Evolutionary conservation across 2,329 filamentous ascomycete species (phyloP).

Genomic region (Pseudopyricularia javanii): DNA sequence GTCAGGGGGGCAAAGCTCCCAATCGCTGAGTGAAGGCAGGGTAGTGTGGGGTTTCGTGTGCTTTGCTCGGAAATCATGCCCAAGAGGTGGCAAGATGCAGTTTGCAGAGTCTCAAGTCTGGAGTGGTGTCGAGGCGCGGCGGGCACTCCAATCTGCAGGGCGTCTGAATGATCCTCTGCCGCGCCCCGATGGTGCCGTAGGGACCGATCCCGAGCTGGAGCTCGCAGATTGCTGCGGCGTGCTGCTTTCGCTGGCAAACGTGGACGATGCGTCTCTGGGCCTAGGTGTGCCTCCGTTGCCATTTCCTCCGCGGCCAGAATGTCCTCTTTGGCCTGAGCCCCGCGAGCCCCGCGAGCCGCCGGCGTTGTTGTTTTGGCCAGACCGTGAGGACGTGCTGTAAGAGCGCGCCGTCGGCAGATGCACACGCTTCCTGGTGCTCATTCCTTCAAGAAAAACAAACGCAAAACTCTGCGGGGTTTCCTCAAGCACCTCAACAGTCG

Average conservation of each 20-base stretch:
- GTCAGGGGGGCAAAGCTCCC: background rate
- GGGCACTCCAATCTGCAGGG: background rate
- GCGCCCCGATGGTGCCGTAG: background rate
- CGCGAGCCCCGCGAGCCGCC: background rate
- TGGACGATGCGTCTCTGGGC: background rate
- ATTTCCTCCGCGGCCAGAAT: background rate
- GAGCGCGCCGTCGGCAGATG: slow-evolving; percentile 1
- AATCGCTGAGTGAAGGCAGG: background rate
- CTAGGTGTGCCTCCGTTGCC: background rate
- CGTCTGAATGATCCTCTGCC: slow-evolving; percentile 1
- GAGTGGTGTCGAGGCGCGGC: slow-evolving; percentile 1
- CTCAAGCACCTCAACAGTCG: background rate
- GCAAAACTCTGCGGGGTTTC: background rate
- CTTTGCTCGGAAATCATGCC: background rate
- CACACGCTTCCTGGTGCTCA: background rate
- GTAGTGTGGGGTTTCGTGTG: background rate
- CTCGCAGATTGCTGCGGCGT: background rate
- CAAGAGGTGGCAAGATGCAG: background rate
- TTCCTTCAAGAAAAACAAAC: background rate
- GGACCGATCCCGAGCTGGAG: background rate
- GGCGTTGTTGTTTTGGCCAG: background rate
- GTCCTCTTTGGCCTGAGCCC: background rate
- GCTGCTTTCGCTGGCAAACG: background rate
- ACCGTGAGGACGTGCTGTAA: background rate
- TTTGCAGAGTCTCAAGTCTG: background rate